phyloP scores from a whole-genome alignment of 345 rosid species.

The Moringa oleifera region DNA sequence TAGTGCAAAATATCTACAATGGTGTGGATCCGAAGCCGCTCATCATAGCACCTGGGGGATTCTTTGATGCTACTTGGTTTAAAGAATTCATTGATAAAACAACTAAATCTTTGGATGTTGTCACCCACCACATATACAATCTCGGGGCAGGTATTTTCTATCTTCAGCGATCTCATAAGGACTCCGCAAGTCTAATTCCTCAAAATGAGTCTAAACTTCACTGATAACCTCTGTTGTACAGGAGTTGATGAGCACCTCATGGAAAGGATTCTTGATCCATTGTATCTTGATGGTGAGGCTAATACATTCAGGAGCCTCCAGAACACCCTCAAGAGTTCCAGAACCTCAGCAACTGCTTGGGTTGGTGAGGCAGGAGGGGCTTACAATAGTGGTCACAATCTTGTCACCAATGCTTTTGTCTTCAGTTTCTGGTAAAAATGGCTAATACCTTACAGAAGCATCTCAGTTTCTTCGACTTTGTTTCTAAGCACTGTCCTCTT shows the following conservation, averaged over 20 bases:
- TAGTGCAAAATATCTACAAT: constrained; percentile 45
- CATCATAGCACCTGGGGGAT: constrained; percentile 84
- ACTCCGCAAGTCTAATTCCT: constrained; percentile 4
- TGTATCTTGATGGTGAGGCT: constrained; percentile 53
- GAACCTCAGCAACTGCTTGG: constrained; percentile 65
- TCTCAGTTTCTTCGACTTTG: not conserved
- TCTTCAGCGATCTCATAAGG: constrained; percentile 5
- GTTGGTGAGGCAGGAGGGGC: constrained; percentile 98
- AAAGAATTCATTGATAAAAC: constrained; percentile 51
- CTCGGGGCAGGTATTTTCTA: constrained; percentile 77
- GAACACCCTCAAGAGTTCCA: constrained; percentile 41
- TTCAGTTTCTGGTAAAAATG: constrained; percentile 82
- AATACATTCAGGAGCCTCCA: constrained; percentile 47
- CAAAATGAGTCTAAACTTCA: constrained; percentile 14
- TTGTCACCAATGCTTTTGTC: constrained; percentile 78
- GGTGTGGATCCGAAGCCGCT: constrained; percentile 49
- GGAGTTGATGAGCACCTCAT: constrained; percentile 61
- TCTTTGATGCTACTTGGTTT: constrained; percentile 72
- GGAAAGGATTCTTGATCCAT: constrained; percentile 76
- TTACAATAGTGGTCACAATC: constrained; percentile 82
- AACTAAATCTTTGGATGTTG: constrained; percentile 40
- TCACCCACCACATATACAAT: constrained; percentile 86
- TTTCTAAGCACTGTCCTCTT: not conserved
- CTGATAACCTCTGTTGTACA: constrained; percentile 11
- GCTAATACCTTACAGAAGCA: not conserved